These are phyloP conservation scores for Arthrinium phaeospermum DNA, from an alignment of 2,329 filamentous ascomycete species.

Conservation along the genomic window DNA sequence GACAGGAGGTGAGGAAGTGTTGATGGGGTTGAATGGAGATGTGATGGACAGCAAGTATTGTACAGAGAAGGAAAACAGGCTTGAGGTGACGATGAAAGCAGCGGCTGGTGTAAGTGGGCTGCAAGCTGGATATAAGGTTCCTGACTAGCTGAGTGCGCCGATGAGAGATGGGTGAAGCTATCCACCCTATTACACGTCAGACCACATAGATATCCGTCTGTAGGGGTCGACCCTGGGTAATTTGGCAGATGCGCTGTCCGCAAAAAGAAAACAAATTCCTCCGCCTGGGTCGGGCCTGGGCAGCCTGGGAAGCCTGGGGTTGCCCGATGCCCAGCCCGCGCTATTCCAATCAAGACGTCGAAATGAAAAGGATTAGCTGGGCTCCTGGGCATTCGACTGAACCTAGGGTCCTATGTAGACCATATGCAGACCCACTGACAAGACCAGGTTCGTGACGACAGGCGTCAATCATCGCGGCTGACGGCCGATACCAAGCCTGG, in stretches of 20 bases:
- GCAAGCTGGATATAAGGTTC: conserved; percentile 16
- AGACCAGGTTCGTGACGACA: conserved; percentile 15
- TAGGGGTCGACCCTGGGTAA: conserved; percentile 14
- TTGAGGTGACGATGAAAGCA: neutral
- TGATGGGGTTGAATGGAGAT: neutral
- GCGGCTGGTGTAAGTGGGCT: neutral
- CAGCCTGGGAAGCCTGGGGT: neutral
- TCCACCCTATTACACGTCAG: conserved; percentile 13
- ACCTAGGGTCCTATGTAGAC: neutral
- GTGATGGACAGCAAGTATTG: neutral
- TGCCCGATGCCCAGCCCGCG: neutral
- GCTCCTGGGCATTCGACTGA: conserved; percentile 3
- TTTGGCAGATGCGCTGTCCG: conserved; percentile 6
- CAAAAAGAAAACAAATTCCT: neutral
- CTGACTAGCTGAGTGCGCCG: neutral
- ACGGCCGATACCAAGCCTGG: neutral
- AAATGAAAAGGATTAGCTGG: conserved; percentile 12
- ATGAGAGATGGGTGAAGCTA: conserved; percentile 10
- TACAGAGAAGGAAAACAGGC: neutral
- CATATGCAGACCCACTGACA: conserved; percentile 4
- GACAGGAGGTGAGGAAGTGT: neutral
- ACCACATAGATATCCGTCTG: neutral
- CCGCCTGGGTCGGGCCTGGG: neutral
- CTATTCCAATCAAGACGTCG: conserved; percentile 11
- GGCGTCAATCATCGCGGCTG: neutral